A percentile compares a stretch with the other conserved stretches of the same genome.
phyloP scores from a whole-genome alignment of 371 early-diverging fungal genomes.

The Amoeboaphelidium protococcarum region DNA sequence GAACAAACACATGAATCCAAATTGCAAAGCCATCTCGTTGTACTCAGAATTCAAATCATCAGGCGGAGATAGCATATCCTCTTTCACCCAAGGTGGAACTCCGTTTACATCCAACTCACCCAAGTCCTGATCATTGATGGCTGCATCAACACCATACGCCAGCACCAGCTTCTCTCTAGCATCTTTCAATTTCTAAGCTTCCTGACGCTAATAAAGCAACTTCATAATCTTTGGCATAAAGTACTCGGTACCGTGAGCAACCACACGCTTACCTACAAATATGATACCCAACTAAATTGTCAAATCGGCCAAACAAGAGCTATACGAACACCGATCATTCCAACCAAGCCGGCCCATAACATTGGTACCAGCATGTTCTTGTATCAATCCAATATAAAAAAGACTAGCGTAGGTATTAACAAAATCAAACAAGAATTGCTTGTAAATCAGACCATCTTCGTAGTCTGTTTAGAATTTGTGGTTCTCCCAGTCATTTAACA shows the following conservation, averaged over 20 bases:
- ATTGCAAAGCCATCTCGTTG: constrained; percentile 16
- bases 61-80: constrained; percentile 12
- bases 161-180: constrained; percentile 2
- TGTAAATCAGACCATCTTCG: constrained; percentile 20
- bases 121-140: neutral
- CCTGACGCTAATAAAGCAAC: neutral
- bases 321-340: constrained; percentile 3
- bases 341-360: constrained; percentile 6
- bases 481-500: constrained; percentile 20
- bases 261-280: constrained; percentile 22
- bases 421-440: constrained; percentile 25
- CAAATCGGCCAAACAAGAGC: constrained; percentile 19
- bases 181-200: constrained; percentile 5
- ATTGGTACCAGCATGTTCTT: constrained; percentile 7
- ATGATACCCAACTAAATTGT: constrained; percentile 25
- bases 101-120: constrained; percentile 1
- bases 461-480: constrained; percentile 16
- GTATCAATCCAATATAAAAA: constrained; percentile 23
- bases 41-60: constrained; percentile 14
- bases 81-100: constrained; percentile 18
- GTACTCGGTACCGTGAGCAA: constrained; percentile 15
- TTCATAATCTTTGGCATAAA: constrained; percentile 11
- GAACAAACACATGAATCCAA: constrained; percentile 30
- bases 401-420: constrained; percentile 25
- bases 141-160: constrained; percentile 1